These are phyloP conservation scores for Pestalotiopsis fici DNA, from an alignment of 2,329 filamentous ascomycete species.

Conservation along the genomic window DNA sequence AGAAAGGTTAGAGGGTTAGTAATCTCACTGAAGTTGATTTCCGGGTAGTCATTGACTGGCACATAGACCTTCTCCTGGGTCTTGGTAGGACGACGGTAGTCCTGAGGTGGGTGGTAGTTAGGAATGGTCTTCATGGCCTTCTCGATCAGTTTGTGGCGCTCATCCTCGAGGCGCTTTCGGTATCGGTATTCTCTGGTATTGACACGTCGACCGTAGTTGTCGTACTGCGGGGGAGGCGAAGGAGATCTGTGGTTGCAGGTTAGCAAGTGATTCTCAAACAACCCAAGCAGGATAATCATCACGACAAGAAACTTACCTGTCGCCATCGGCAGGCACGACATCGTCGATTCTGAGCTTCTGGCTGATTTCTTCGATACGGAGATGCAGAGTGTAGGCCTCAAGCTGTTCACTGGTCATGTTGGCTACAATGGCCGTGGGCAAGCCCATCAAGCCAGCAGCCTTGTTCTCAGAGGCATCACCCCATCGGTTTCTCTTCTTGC, in stretches of 20 bases:
- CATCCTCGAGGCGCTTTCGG: constrained; percentile 95
- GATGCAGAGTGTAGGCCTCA: constrained; percentile 92
- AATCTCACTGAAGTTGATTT: constrained; percentile 99
- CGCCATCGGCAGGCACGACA: constrained; percentile 94
- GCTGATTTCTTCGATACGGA: constrained; percentile 98
- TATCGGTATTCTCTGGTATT: constrained; percentile 99
- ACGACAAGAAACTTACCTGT: constrained; percentile 67
- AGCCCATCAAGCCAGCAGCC: constrained; percentile 94
- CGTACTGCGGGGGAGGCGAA: constrained; percentile 94
- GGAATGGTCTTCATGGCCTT: constrained; percentile 99
- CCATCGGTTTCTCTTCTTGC: constrained; percentile 99
- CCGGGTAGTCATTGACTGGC: constrained; percentile 99
- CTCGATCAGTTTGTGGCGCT: constrained; percentile 97
- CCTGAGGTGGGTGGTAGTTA: constrained; percentile 98
- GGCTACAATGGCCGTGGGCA: constrained; percentile 93
- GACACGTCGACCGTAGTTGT: constrained; percentile 98
- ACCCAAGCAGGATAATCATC: not conserved
- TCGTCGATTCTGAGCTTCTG: constrained; percentile 99
- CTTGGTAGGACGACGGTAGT: constrained; percentile 98
- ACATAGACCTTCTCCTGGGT: constrained; percentile 99
- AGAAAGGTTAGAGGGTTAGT: constrained; percentile 94
- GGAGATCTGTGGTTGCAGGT: constrained; percentile 67
- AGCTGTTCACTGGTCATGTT: constrained; percentile 99
- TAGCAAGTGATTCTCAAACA: not conserved
- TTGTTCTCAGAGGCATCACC: constrained; percentile 98